Evolutionary conservation across 2,329 filamentous ascomycete species (phyloP).

Genomic region (Myriosclerotinia curreyana): DNA sequence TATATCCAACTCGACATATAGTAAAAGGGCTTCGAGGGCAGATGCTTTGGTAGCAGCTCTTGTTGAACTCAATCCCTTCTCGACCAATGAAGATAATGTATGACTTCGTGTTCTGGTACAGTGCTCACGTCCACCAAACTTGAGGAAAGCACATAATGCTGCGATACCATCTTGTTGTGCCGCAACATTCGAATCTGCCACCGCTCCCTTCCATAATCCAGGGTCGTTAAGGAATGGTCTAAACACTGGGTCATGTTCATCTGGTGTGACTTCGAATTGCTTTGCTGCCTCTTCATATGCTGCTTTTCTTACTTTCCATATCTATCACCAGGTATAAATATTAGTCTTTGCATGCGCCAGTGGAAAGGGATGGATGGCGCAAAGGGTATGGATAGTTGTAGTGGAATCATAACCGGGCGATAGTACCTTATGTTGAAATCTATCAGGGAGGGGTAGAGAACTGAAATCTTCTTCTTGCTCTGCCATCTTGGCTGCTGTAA

Average conservation of each 20-base stretch:
- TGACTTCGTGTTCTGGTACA: slow-evolving; percentile 71
- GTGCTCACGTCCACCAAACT: slow-evolving; percentile 80
- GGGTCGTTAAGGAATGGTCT: slow-evolving; percentile 83
- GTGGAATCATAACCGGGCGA: background rate
- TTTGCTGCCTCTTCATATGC: slow-evolving; percentile 92
- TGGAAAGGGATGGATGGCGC: background rate
- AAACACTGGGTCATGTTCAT: slow-evolving; percentile 83
- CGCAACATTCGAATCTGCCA: slow-evolving; percentile 91
- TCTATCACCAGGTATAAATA: slow-evolving; percentile 45
- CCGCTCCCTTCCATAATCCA: slow-evolving; percentile 85
- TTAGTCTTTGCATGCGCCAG: slow-evolving; percentile 29
- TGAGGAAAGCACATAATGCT: slow-evolving; percentile 86
- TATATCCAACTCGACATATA: slow-evolving; percentile 87
- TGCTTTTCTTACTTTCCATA: slow-evolving; percentile 95
- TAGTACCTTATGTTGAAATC: slow-evolving; percentile 75
- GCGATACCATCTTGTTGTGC: slow-evolving; percentile 91
- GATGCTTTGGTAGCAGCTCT: slow-evolving; percentile 85
- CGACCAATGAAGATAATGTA: slow-evolving; percentile 75
- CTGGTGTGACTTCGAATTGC: slow-evolving; percentile 77
- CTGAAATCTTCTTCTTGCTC: slow-evolving; percentile 82
- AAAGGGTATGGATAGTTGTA: background rate
- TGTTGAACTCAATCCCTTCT: slow-evolving; percentile 87
- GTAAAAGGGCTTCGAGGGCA: slow-evolving; percentile 77
- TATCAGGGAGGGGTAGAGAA: slow-evolving; percentile 72
- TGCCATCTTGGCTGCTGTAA: slow-evolving; percentile 55